Base-by-base conservation (phyloP, 208 protist genomes). In the Trypanosoma vivax region DNA sequence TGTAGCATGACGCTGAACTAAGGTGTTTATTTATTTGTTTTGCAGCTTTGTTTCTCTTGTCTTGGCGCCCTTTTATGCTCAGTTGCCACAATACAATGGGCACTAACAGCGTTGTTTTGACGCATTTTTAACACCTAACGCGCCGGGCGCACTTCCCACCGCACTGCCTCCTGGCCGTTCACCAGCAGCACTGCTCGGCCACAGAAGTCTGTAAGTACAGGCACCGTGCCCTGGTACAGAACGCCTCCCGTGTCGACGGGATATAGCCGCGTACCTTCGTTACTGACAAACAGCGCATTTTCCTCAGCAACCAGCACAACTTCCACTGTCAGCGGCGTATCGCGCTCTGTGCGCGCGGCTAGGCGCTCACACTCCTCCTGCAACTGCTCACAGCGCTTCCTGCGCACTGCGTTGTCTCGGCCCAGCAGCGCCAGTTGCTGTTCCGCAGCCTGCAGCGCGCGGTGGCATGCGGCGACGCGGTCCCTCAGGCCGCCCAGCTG, bases 341-440 rank as follows among this genome's bases (percentile, higher is more conserved):
- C 40, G 30, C 46, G 38, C 25, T 69, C 54, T 16, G 55, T 35
- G 21, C 38, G 54, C 5, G n/a, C 45, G 10, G 19, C 1, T 2
- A 81, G 37, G 3, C 19, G 16, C 0, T 48, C 28, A 35, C 83
- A 51, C 50, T 83, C 72, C n/a, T 16, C 55, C 27, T 37, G 43
- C 25, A 78, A 41, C 31, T 62, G 50, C 2, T 30, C 39, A 35
- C 68, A 38, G 2, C 73, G 77, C 14, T 64, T 78, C 3, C 41
- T 51, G 2, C 73, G 79, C 31, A 83, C 62, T 18, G 68, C 59
- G 47, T 69, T 60, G 11, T 79, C 75, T 16, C 79, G 75, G 50
- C 75, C 60, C 1, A 72, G 69, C 35, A 55, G 40, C 50, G 72
- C 55, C 42, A 87, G 42, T 18, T 79, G 71, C 13, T 73, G 60